phyloP scores from a whole-genome alignment of 1,284 basidiomycete genomes.

The Melampsora larici-populina region DNA sequence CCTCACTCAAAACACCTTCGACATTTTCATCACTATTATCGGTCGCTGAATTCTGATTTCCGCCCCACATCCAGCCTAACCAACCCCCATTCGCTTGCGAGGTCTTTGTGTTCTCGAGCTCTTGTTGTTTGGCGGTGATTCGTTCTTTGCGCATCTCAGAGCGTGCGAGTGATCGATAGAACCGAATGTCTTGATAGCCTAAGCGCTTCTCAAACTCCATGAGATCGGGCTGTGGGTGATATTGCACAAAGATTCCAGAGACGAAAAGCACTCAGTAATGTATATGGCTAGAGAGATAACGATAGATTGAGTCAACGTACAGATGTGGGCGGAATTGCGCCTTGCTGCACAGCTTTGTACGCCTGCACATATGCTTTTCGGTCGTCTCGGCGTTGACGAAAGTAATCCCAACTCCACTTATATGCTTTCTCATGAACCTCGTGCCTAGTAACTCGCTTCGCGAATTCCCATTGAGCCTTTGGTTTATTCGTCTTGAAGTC shows the following conservation, averaged over 20 bases:
- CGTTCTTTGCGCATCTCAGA: slow-evolving; percentile 83
- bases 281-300: background rate
- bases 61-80: slow-evolving; percentile 80
- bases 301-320: background rate
- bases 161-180: slow-evolving; percentile 93
- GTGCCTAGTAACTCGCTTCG: slow-evolving; percentile 73
- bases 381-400: slow-evolving; percentile 82
- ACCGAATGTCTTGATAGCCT: slow-evolving; percentile 91
- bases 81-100: slow-evolving; percentile 60
- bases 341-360: slow-evolving; percentile 62
- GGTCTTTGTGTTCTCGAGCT: slow-evolving; percentile 54
- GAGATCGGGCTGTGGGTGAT: slow-evolving; percentile 56
- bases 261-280: background rate
- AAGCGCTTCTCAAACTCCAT: slow-evolving; percentile 75
- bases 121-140: slow-evolving; percentile 58
- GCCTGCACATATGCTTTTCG: slow-evolving; percentile 75
- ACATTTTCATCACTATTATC: slow-evolving; percentile 53
- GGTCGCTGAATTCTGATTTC: slow-evolving; percentile 48
- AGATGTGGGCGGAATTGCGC: background rate
- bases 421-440: slow-evolving; percentile 79
- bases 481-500: slow-evolving; percentile 67
- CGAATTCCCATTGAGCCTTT: slow-evolving; percentile 74
- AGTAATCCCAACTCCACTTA: slow-evolving; percentile 90
- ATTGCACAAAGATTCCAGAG: background rate
- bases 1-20: slow-evolving; percentile 76